phyloP scores from a whole-genome alignment of 305 asterid species.

The Fraxinus angustifolia region DNA sequence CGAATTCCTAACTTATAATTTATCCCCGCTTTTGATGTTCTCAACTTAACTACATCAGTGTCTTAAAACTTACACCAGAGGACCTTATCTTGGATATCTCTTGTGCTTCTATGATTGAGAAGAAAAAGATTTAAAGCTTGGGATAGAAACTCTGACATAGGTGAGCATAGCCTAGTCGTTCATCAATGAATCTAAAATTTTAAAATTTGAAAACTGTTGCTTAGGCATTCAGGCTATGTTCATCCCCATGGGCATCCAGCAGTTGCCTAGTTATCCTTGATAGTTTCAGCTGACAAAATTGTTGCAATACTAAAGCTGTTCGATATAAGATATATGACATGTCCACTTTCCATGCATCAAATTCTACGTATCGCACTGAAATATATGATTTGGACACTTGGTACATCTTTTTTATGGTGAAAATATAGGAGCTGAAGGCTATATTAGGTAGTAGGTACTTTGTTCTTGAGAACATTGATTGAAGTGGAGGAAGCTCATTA shows the following conservation, averaged over 20 bases:
- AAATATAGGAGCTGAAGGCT: background rate
- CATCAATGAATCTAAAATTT: background rate
- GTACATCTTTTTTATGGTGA: background rate
- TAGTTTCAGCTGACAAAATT: background rate
- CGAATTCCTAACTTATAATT: background rate
- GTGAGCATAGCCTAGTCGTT: background rate
- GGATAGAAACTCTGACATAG: background rate
- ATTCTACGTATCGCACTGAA: background rate
- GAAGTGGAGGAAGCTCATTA: background rate
- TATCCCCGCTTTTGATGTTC: background rate
- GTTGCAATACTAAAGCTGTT: background rate
- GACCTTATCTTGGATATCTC: background rate
- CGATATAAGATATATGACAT: background rate
- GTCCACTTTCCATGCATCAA: background rate
- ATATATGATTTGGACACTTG: background rate
- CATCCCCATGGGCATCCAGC: background rate
- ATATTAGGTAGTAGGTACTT: background rate
- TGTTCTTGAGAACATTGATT: background rate
- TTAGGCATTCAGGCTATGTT: background rate
- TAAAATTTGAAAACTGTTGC: background rate
- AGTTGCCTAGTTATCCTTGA: background rate
- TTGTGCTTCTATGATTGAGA: background rate
- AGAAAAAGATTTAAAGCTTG: background rate
- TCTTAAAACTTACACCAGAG: background rate
- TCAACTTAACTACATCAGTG: background rate